phyloP scores from a whole-genome alignment of 2,329 filamentous ascomycete genomes.

The Penicillium fuscoglaucum region DNA sequence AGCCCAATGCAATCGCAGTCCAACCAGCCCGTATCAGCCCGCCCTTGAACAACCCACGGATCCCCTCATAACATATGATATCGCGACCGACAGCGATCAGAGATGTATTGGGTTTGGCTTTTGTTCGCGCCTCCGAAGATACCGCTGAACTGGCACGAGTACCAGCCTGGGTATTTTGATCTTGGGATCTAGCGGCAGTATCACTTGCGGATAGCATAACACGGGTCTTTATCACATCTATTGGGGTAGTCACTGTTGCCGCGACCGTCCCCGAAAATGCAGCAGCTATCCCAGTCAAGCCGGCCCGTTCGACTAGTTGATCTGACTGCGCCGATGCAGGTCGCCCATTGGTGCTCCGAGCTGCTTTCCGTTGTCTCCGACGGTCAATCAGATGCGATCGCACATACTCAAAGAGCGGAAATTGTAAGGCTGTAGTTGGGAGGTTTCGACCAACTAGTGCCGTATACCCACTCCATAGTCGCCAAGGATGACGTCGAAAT shows the following conservation, averaged over 20 bases:
- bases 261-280: slow-evolving; percentile 72
- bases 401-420: slow-evolving; percentile 78
- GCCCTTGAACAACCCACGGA: slow-evolving; percentile 72
- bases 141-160: background rate
- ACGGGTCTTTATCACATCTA: slow-evolving; percentile 85
- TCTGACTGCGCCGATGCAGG: slow-evolving; percentile 18
- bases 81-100: slow-evolving; percentile 63
- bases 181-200: background rate
- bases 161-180: background rate
- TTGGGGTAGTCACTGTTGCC: slow-evolving; percentile 79
- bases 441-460: slow-evolving; percentile 79
- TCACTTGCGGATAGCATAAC: slow-evolving; percentile 72
- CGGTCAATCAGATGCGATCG: slow-evolving; percentile 55
- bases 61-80: slow-evolving; percentile 66
- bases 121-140: background rate
- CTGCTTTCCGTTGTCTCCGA: slow-evolving; percentile 36
- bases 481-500: slow-evolving; percentile 58
- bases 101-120: slow-evolving; percentile 38
- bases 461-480: slow-evolving; percentile 69
- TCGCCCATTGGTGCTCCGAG: slow-evolving; percentile 1
- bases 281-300: slow-evolving; percentile 72
- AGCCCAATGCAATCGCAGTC: slow-evolving; percentile 78
- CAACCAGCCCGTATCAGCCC: slow-evolving; percentile 71
- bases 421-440: slow-evolving; percentile 84
- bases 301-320: slow-evolving; percentile 63